Evolutionary conservation across 768 basidiomycete species (phyloP).

Genomic region (Lactarius deliciosus): DNA sequence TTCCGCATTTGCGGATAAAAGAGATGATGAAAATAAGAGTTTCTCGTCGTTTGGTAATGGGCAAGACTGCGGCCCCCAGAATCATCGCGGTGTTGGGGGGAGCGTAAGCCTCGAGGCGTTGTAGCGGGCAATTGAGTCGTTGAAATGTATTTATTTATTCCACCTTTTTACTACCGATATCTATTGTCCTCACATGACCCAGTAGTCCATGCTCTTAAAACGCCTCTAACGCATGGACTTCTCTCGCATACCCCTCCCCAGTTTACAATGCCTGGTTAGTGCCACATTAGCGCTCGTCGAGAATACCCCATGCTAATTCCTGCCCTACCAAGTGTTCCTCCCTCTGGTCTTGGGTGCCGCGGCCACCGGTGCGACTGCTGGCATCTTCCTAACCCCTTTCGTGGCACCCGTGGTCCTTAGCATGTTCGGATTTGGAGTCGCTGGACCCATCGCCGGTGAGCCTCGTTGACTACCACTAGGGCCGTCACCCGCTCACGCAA

Average conservation of each 20-base stretch:
- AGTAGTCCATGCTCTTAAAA: no score
- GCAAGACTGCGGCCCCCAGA: no score
- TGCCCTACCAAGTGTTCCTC: not conserved
- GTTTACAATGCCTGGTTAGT: constrained; percentile 3
- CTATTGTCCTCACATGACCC: no score
- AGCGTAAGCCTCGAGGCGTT: no score
- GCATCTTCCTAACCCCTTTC: not conserved
- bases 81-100: no score
- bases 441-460: constrained; percentile 16
- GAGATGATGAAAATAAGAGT: no score
- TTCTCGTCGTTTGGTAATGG: no score
- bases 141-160: no score
- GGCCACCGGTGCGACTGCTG: not conserved
- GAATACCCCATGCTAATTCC: not conserved
- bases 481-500: not conserved
- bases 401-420: not conserved
- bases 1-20: no score
- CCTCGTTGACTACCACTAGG: not conserved
- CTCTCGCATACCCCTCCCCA: not conserved
- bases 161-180: no score
- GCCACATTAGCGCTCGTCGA: not conserved
- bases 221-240: no score
- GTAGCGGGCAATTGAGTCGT: no score
- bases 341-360: not conserved
- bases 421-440: constrained; percentile 6